Evolutionary conservation across 2,329 filamentous ascomycete species (phyloP), one percentile per base, ranked within the genome.

Genomic region (Dothistroma pini): DNA sequence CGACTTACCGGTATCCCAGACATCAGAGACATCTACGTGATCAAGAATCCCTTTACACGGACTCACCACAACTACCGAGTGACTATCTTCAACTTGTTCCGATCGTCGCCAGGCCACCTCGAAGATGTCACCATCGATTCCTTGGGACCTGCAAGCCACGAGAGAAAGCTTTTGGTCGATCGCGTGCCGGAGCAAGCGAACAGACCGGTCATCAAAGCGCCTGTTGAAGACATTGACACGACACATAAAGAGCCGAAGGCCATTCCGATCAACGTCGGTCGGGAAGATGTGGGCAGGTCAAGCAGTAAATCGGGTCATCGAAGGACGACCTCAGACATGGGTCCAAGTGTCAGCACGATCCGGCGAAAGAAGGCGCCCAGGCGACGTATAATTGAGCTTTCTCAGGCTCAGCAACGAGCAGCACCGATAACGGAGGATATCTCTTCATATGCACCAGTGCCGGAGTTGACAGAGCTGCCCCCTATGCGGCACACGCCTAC

Each of bases 11-110:
- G 89, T 56, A 92, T 97, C 56, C 93, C 95, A 29, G 90, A 97
- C 57, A 89, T 99, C 66, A 87, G 88, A 61, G 93, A 97, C 74
- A 88, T 99, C 34, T 99, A 93, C 83, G 89, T 99, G 16, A 85
- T 89, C 63, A 91, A 91, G 22, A 99, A 99, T 70, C 91, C 93
- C 0, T 97, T 97, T 70, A 90, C 89, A 49, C 91, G 90, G 68
- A 93, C 91, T 0, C 91, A 97, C 73, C 83, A 88, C 61, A 87
- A 89, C 68, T 96, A 96, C 73, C 87, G 95, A 54, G 83, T 96
- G 66, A 90, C 87, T 21, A 96, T 97, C 64, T 97, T 99, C 85
- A 99, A 97, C 70, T 82, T 97, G 2, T 99, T 99, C 81, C 86
- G 95, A 65, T 88, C 86, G 61, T 92, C 91, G 0, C 91, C 93